Conservation (phyloP, 2,329 filamentous ascomycete species). For the Pseudogymnoascus sp. region DNA sequence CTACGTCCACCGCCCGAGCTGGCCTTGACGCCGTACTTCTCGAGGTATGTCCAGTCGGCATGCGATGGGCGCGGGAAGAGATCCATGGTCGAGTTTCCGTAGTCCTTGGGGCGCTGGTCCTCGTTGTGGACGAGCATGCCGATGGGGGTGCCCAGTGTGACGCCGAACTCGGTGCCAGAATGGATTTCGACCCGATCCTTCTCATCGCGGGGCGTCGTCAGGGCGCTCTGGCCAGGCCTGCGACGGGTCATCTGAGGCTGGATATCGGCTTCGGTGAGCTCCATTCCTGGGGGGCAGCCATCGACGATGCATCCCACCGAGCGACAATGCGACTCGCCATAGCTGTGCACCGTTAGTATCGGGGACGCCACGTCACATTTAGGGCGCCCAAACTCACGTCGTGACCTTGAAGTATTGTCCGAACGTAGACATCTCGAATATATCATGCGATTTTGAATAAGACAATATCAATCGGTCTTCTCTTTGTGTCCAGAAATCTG, state of each 20-base stretch:
- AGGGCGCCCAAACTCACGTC: slow-evolving; percentile 40
- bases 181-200: slow-evolving; percentile 88
- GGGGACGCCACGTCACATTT: not conserved
- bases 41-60: slow-evolving; percentile 93
- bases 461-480: not conserved
- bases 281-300: slow-evolving; percentile 79
- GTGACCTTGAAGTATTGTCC: slow-evolving; percentile 75
- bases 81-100: slow-evolving; percentile 84
- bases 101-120: slow-evolving; percentile 88
- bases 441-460: not conserved
- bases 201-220: slow-evolving; percentile 89
- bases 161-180: slow-evolving; percentile 82
- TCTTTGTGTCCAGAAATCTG: not conserved
- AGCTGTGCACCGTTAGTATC: slow-evolving; percentile 29
- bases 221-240: slow-evolving; percentile 77
- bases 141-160: slow-evolving; percentile 87
- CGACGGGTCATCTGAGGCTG: slow-evolving; percentile 91
- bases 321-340: slow-evolving; percentile 83
- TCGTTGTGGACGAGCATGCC: slow-evolving; percentile 82
- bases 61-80: slow-evolving; percentile 84
- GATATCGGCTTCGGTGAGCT: slow-evolving; percentile 77
- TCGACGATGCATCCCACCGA: slow-evolving; percentile 94
- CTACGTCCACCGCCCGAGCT: slow-evolving; percentile 82
- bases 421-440: slow-evolving; percentile 69
- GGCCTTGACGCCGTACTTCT: slow-evolving; percentile 94